phyloP scores from a whole-genome alignment of 1,139 yeast species.

The Zygoascus hellenicus region DNA sequence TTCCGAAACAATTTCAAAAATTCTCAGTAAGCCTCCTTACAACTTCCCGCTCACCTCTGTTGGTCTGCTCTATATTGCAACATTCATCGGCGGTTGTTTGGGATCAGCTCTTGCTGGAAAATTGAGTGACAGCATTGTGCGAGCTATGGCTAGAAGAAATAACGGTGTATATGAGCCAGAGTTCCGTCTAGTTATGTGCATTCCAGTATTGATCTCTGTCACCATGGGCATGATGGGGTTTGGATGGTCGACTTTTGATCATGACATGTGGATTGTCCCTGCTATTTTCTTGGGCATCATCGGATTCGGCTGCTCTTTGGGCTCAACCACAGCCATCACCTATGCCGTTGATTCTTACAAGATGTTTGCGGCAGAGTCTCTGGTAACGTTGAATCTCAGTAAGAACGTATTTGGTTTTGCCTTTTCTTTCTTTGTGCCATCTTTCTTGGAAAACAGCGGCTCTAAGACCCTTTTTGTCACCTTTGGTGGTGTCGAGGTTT shows the following conservation, averaged over 20 bases:
- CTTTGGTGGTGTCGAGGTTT: conserved; percentile 49
- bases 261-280: conserved; percentile 56
- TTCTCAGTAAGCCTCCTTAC: conserved; percentile 45
- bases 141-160: conserved; percentile 36
- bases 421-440: conserved; percentile 52
- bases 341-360: conserved; percentile 55
- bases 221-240: conserved; percentile 55
- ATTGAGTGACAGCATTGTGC: conserved; percentile 43
- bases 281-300: conserved; percentile 50
- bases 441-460: conserved; percentile 42
- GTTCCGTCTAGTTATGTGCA: conserved; percentile 49
- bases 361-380: conserved; percentile 53
- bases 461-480: conserved; percentile 45
- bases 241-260: conserved; percentile 50
- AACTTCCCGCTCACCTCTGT: conserved; percentile 44
- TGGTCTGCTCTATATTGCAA: conserved; percentile 54
- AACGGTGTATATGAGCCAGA: conserved; percentile 60
- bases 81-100: conserved; percentile 53
- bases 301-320: conserved; percentile 56
- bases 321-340: conserved; percentile 58
- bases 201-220: conserved; percentile 45
- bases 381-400: conserved; percentile 50
- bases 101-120: conserved; percentile 54
- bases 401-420: conserved; percentile 53
- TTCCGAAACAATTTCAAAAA: conserved; percentile 50